A percentile compares a stretch with the other conserved stretches of the same genome.
These are phyloP conservation scores for Albifimbria verrucaria DNA, from an alignment of 2,329 filamentous ascomycete species.

Conservation along the genomic window DNA sequence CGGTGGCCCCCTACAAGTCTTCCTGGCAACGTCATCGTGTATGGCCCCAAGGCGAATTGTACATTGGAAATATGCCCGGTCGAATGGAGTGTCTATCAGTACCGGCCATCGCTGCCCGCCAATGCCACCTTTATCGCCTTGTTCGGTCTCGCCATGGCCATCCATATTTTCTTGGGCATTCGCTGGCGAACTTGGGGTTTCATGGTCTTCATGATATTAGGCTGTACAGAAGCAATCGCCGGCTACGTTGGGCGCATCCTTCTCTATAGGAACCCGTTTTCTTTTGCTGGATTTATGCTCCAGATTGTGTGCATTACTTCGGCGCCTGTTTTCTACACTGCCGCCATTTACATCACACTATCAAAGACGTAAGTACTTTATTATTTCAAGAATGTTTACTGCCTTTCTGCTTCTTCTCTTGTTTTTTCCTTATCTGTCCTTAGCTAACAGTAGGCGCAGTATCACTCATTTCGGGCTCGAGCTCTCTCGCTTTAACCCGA, in stretches of 20 bases:
- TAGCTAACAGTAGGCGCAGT: constrained; percentile 12
- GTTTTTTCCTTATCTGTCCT: neutral
- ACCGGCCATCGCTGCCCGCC: constrained; percentile 41
- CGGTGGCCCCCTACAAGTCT: no score
- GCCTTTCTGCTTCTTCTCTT: neutral
- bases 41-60: constrained; percentile 47
- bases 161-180: constrained; percentile 39
- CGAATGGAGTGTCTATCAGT: constrained; percentile 42
- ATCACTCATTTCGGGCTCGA: constrained; percentile 35
- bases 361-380: constrained; percentile 28
- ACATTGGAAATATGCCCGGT: constrained; percentile 45
- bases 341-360: constrained; percentile 63
- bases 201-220: constrained; percentile 46
- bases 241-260: constrained; percentile 60
- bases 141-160: constrained; percentile 42
- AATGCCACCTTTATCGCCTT: constrained; percentile 40
- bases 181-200: constrained; percentile 41
- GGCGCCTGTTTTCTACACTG: constrained; percentile 43
- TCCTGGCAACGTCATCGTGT: constrained; percentile 22
- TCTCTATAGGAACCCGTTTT: constrained; percentile 54
- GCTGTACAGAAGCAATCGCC: constrained; percentile 55
- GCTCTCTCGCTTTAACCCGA: constrained; percentile 38
- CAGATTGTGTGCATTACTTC: constrained; percentile 51
- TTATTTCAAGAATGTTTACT: accelerated
- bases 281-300: constrained; percentile 56